Evolutionary conservation across 2,329 filamentous ascomycete species (phyloP), one percentile per base, ranked within the genome.

Genomic region (Botrytis medusae): DNA sequence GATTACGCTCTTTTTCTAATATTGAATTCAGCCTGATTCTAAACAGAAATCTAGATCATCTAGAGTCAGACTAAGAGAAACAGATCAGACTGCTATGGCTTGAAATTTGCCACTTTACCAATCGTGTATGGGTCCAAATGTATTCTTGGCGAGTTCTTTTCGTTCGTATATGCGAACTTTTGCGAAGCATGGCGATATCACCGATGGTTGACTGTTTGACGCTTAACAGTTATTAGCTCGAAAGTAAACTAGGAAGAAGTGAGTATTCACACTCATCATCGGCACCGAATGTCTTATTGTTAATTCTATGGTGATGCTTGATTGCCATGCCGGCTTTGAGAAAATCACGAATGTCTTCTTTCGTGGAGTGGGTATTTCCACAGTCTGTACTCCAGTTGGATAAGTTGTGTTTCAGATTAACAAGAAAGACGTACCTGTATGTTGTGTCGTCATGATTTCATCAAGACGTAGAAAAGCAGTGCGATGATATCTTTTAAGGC

Each of bases 371-470:
- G 2, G 72, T 74, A 44, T 78, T 75, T 37, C 77, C 77, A 48
- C 77, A 79, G 67, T 80, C 78, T 48, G 42, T 51, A 9, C 12
- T 37, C 12, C 42, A 3, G 16, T 51, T n/a, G 25, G n/a, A 22
- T 48, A 20, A 40, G 8, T 6, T 32, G 77, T 69, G 42, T 14
- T 32, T 16, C 29, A 46, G 4, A 3, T 46, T 5, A 20, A 4
- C 32, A 20, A 44, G 46, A 40, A 22, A 25, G 5, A 69, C 68
- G 25, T 64, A 80, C 79, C 78, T 40, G 76, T 80, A 67, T 81
- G 79, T 40, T 81, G 78, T 54, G 81, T 74, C 14, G 81, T 74
- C 64, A 79, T 73, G 48, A 80, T 77, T 6, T 80, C 75, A 10
- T 70, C 73, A 32, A 80, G 65, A 4, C 51, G 61, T 22, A 78